Evolutionary conservation across 2,329 filamentous ascomycete species (phyloP), one percentile per base, ranked within the genome.

Genomic region (Fusarium sp.): DNA sequence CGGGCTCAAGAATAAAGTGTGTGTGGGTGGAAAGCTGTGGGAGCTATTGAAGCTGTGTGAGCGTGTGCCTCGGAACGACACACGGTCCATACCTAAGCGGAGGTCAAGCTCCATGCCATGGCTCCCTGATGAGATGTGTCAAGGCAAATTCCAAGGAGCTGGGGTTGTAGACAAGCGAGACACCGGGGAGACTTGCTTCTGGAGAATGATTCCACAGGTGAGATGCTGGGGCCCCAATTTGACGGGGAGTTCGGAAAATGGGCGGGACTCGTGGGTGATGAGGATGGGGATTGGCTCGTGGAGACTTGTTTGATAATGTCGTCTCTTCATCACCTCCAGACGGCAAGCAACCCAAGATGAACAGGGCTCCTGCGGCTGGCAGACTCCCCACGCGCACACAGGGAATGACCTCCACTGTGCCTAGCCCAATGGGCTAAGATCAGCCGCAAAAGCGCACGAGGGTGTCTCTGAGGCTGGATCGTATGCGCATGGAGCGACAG

Each of bases 201-300:
- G 71, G 38, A 43, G 45, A 52, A 22, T 56, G 22, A 59, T 58
- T 59, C 52, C 56, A 66, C 63, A 56, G 60, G 61, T 66, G 58
- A 59, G 33, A 66, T 58, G 59, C 65, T 72, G 65, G 59, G 66
- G 72, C 63, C 50, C 76, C 74, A 67, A 62, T 69, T 68, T 69
- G 56, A 69, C 76, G 76, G 76, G 76, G 76, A 78, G 76, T 78
- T 78, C 70, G 63, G 65, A 43, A 63, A 58, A 74, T 74, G 52
- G 43, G 32, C 63, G 63, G 52, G 37, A 64, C 25, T 68, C 40
- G 63, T 43, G 63, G 27, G 40, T 40, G 63, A 61, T 52, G 25
- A 54, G 50, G 59, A 61, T 9, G 47, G 64, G 63, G 59, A 68
- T 74, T 70, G 66, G 62, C 62, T 58, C 63, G 56, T 72, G 67